Percentiles rank a stretch among this genome's conserved stretches.
These are phyloP conservation scores for Penicillium cinerascens DNA, from an alignment of 495 filamentous ascomycete genomes.

Conservation along the genomic window DNA sequence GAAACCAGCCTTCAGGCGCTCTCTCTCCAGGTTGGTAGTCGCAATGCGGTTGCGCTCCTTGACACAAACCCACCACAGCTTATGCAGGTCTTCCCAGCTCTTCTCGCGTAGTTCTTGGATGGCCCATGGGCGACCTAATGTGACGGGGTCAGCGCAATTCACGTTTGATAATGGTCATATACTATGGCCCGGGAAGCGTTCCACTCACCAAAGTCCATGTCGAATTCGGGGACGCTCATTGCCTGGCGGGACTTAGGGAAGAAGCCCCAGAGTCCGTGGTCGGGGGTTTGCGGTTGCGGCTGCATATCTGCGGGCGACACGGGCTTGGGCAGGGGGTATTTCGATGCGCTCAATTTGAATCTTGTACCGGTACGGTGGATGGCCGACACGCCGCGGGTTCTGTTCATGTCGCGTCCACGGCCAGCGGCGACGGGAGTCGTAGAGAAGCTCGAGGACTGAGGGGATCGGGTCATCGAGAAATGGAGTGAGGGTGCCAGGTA, in stretches of 20 bases:
- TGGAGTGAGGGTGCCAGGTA: constrained; percentile 46
- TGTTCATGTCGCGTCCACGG: constrained; percentile 42
- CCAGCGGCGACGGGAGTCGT: constrained; percentile 36
- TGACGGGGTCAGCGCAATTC: constrained; percentile 14
- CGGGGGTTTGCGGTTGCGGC: constrained; percentile 45
- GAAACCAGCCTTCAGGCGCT: constrained; percentile 60
- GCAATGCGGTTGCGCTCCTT: constrained; percentile 88
- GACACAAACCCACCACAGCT: constrained; percentile 90
- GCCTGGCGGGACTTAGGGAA: constrained; percentile 65
- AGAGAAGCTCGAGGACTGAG: constrained; percentile 46
- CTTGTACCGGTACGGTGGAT: constrained; percentile 73
- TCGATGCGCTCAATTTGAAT: constrained; percentile 63
- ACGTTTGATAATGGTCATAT: not conserved
- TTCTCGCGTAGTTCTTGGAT: constrained; percentile 85
- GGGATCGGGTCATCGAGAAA: constrained; percentile 31
- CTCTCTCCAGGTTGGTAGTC: constrained; percentile 67
- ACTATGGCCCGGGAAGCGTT: not conserved
- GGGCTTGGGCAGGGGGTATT: constrained; percentile 71
- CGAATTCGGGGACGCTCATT: constrained; percentile 65
- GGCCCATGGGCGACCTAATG: constrained; percentile 71
- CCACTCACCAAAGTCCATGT: constrained; percentile 59
- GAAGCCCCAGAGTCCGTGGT: constrained; percentile 94
- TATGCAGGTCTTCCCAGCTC: constrained; percentile 90
- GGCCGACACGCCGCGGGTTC: constrained; percentile 71
- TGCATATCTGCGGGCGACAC: constrained; percentile 47